Percentiles rank a stretch among this genome's conserved stretches.
phyloP scores from a whole-genome alignment of 2,329 filamentous ascomycete species.

The Aureobasidium subglaciale region DNA sequence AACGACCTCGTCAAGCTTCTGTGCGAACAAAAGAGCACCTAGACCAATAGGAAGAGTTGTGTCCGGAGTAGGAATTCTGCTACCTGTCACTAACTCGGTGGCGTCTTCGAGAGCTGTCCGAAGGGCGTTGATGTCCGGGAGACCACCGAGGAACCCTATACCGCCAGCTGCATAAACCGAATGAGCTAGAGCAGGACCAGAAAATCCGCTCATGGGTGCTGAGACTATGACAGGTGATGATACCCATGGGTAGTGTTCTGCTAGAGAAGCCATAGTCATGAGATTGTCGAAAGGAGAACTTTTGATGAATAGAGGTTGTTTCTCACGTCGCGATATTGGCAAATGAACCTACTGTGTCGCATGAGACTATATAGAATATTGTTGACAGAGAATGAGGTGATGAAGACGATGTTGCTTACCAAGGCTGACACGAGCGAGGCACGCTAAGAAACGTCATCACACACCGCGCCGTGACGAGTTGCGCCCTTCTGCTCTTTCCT shows the following conservation, averaged over 20 bases:
- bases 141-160: not conserved
- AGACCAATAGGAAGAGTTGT: not conserved
- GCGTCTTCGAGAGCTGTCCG: not conserved
- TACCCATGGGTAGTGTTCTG: not conserved
- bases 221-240: not conserved
- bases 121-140: not conserved
- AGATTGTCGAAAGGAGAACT: not conserved
- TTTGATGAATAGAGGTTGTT: not conserved
- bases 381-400: not conserved
- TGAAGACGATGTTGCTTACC: not conserved
- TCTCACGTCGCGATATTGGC: not conserved
- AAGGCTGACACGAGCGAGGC: not conserved
- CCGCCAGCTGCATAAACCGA: not conserved
- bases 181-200: not conserved
- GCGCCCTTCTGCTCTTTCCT: not conserved
- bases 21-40: conserved; percentile 1
- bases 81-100: not conserved
- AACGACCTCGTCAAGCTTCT: not conserved
- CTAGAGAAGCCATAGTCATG: not conserved
- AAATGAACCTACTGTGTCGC: not conserved
- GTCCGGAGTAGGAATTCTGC: not conserved
- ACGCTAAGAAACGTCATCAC: not conserved
- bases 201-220: not conserved
- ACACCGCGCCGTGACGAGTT: no score
- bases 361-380: not conserved